Evolutionary conservation across 805 yeast species (phyloP).

Genomic region (Isabelozyma gotoi): DNA sequence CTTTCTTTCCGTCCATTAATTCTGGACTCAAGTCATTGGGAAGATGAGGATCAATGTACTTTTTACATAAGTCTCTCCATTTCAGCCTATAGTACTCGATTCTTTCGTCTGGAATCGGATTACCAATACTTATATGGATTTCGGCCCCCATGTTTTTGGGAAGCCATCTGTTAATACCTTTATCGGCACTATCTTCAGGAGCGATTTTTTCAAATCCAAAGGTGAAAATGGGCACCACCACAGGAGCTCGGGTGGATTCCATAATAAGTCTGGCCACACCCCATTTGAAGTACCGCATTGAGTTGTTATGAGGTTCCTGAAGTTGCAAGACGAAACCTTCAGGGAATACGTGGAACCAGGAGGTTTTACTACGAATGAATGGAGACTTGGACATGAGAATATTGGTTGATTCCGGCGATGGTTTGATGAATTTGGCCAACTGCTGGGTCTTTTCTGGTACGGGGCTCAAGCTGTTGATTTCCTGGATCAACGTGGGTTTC

Average conservation of each 20-base stretch:
- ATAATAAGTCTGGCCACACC: slow-evolving; percentile 83
- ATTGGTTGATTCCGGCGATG: slow-evolving; percentile 27
- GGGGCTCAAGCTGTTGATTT: slow-evolving; percentile 20
- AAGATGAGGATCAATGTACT: slow-evolving; percentile 48
- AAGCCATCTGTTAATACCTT: slow-evolving; percentile 54
- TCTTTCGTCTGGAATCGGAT: slow-evolving; percentile 58
- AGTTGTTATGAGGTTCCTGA: slow-evolving; percentile 72
- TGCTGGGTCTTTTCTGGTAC: slow-evolving; percentile 7
- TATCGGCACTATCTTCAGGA: slow-evolving; percentile 68
- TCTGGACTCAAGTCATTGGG: slow-evolving; percentile 62
- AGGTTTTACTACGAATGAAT: slow-evolving; percentile 59
- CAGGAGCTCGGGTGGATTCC: slow-evolving; percentile 81
- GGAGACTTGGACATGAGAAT: slow-evolving; percentile 46
- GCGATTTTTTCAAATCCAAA: slow-evolving; percentile 85
- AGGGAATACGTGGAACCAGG: slow-evolving; percentile 95
- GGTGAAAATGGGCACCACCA: slow-evolving; percentile 81
- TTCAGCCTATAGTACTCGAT: slow-evolving; percentile 62
- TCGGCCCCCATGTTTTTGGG: slow-evolving; percentile 68
- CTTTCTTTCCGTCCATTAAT: slow-evolving; percentile 63
- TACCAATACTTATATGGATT: slow-evolving; percentile 69
- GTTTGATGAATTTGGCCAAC: slow-evolving; percentile 21
- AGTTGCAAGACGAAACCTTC: slow-evolving; percentile 92
- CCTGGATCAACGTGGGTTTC: slow-evolving; percentile 41
- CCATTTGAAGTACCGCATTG: slow-evolving; percentile 96
- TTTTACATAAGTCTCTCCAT: slow-evolving; percentile 66